Conservation (phyloP, 176 grass and related monocot species). For the Guadua angustifolia region DNA sequence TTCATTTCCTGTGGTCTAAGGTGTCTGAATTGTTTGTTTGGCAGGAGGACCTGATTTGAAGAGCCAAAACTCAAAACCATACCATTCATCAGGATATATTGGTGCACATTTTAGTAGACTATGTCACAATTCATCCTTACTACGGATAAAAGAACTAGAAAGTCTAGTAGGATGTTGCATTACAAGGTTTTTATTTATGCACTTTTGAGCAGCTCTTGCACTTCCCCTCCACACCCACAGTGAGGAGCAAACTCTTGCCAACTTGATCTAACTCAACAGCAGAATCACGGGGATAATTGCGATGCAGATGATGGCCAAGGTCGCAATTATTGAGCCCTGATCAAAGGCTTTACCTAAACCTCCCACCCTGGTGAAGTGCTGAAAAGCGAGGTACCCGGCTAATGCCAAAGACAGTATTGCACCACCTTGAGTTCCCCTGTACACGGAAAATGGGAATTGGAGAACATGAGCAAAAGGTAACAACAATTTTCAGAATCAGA, state of each 20-base stretch:
- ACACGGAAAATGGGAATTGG: background rate
- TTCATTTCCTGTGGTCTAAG: too few relatives aligned
- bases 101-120: background rate
- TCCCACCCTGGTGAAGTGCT: conserved; percentile 79
- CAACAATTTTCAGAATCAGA: background rate
- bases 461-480: background rate
- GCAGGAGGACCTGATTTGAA: too few relatives aligned
- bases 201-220: background rate
- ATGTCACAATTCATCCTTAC: background rate
- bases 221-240: background rate
- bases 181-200: conserved; percentile 39
- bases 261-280: conserved; percentile 53
- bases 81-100: conserved; percentile 1
- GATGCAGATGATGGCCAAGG: conserved; percentile 71
- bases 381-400: conserved; percentile 72
- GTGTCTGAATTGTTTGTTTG: too few relatives aligned
- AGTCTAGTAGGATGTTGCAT: background rate
- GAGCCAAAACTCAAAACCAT: background rate
- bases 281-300: conserved; percentile 50
- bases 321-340: conserved; percentile 71
- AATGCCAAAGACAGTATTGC: conserved; percentile 72
- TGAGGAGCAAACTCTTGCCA: background rate
- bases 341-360: conserved; percentile 71
- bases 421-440: conserved; percentile 88
- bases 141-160: background rate